Conservation (phyloP, 163 green algal genomes). For the Chloromonas sp. region DNA sequence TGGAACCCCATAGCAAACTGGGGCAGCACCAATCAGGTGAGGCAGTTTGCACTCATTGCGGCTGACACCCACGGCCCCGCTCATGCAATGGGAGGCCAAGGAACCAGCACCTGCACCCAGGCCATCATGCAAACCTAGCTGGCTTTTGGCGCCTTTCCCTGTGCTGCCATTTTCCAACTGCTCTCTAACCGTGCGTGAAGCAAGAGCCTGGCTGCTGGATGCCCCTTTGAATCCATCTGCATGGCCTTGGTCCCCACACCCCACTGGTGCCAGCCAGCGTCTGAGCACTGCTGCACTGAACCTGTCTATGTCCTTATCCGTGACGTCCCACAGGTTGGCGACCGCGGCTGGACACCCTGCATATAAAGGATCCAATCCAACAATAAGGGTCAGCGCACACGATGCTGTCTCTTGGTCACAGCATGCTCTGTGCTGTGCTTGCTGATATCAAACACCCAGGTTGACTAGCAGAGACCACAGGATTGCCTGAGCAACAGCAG, state of each 20-base stretch:
- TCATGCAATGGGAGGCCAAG: constrained; percentile 14
- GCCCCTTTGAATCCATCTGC: neutral
- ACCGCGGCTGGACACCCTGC: constrained; percentile 76
- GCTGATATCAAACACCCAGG: neutral
- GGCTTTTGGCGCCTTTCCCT: neutral
- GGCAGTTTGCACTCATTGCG: constrained; percentile 67
- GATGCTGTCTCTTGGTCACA: too few relatives aligned
- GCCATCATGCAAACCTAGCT: neutral
- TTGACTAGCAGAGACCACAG: too few relatives aligned
- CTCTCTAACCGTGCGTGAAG: neutral
- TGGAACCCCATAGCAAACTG: constrained; percentile 36
- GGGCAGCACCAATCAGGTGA: constrained; percentile 79
- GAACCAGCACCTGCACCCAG: too few relatives aligned
- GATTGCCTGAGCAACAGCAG: too few relatives aligned
- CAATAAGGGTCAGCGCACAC: too few relatives aligned
- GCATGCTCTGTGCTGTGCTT: neutral
- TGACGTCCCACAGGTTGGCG: constrained; percentile 96
- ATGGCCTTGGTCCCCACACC: neutral
- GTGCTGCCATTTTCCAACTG: neutral
- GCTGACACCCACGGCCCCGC: constrained; percentile 31
- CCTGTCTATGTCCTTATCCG: constrained; percentile 89
- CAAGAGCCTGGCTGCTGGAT: neutral
- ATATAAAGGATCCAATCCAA: neutral
- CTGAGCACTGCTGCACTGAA: constrained; percentile 48
- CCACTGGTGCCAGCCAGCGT: constrained; percentile 17